These are phyloP conservation scores for Penicillium rolfsii DNA, from an alignment of 2,329 filamentous ascomycete species.

Conservation along the genomic window DNA sequence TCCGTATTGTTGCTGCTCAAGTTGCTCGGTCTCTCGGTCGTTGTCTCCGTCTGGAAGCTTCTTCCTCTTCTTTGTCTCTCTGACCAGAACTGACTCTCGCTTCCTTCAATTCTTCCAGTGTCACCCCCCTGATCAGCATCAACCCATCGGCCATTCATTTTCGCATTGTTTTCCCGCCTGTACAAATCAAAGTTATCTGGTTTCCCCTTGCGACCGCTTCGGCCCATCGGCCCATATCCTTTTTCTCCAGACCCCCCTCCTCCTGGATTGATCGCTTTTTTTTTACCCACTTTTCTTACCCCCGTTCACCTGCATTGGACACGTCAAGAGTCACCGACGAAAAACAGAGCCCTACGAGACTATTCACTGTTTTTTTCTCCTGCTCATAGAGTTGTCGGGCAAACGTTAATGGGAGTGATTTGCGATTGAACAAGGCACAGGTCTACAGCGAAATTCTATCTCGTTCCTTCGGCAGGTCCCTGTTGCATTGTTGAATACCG, in stretches of 20 bases:
- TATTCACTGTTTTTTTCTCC: not conserved
- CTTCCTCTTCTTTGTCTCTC: conserved; percentile 12
- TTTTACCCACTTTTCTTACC: not conserved
- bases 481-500: not conserved
- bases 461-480: not conserved
- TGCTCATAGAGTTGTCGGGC: conserved; percentile 7
- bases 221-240: conserved; percentile 8
- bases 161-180: conserved; percentile 5
- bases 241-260: not conserved
- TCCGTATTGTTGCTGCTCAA: no score
- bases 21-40: conserved; percentile 11
- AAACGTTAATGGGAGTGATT: conserved; percentile 22
- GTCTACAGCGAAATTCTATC: conserved; percentile 6
- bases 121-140: conserved; percentile 16
- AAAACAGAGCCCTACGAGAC: not conserved
- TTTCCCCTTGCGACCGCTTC: conserved; percentile 18
- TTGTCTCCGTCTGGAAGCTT: conserved; percentile 26
- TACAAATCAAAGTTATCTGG: conserved; percentile 1
- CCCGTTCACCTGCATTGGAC: conserved; percentile 24
- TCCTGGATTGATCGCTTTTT: conserved; percentile 18
- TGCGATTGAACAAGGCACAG: conserved; percentile 8
- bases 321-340: conserved; percentile 18
- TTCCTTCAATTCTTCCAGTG: conserved; percentile 12
- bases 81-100: conserved; percentile 14
- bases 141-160: not conserved